phyloP scores from a whole-genome alignment of 2,329 filamentous ascomycete genomes.

The Juglanconis sp. region DNA sequence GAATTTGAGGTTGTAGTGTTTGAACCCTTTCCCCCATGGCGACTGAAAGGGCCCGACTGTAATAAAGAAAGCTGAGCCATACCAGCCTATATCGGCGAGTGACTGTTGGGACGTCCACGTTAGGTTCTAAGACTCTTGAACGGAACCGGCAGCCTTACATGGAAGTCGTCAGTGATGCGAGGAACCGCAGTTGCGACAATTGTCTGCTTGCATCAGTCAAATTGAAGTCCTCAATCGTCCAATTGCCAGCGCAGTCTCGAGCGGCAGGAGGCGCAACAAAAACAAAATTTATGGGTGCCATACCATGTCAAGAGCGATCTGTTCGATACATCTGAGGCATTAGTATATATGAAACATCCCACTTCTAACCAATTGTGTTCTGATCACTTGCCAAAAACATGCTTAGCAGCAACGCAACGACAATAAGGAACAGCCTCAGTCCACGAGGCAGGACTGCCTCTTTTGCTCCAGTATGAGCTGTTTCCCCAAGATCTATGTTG shows the following conservation, averaged over 20 bases:
- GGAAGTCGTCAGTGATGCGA: constrained; percentile 5
- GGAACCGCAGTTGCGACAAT: constrained; percentile 8
- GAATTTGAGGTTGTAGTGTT: neutral
- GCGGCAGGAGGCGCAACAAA: no score
- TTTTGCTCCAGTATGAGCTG: no score
- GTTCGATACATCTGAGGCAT: neutral
- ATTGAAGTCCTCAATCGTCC: no score
- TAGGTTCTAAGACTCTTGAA: neutral
- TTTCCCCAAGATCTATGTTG: neutral
- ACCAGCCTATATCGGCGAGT: neutral
- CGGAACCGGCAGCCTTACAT: neutral
- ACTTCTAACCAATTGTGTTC: neutral
- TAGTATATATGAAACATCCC: neutral
- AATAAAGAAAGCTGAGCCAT: neutral
- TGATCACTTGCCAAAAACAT: neutral
- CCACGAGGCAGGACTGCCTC: neutral
- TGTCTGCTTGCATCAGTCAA: neutral
- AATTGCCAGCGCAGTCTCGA: no score
- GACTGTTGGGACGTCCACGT: neutral
- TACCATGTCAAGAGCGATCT: neutral
- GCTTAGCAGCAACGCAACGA: neutral
- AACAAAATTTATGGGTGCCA: neutral
- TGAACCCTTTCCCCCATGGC: constrained; percentile 2
- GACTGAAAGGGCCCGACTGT: neutral
- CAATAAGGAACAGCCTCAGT: neutral